Evolutionary conservation across 495 filamentous ascomycete genomes (phyloP), one percentile per base, ranked within the genome.

Genomic region (Amniculicola lignicola): DNA sequence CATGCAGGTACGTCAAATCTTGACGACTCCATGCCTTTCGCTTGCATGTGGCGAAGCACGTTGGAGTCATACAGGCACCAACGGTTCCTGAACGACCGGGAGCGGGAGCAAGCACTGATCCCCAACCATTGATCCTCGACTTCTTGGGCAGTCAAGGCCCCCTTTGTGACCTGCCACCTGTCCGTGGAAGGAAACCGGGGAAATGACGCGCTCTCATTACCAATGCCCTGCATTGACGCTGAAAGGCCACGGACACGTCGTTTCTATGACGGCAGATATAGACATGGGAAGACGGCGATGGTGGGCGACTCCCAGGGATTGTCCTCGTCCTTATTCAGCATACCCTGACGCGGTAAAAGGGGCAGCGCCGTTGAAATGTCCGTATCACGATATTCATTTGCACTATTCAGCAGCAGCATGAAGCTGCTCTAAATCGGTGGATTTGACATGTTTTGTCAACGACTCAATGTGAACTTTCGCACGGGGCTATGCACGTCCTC

Each of bases 101-200:
- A 51, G 35, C 35, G 31, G 31, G 33, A 38, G 37, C 9, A 9
- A 40, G 47, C 47, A 51, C 40, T 51, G 47, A 39, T 51, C 31
- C 16, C 40, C 33, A 23, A 15, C 6, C 16, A 19, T 9, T 18
- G n/a, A n/a, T n/a, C n/a, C n/a, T n/a, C n/a, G n/a, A n/a, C n/a
- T n/a, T n/a, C n/a, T n/a, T n/a, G n/a, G n/a, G n/a, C n/a, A n/a
- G n/a, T n/a, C n/a, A n/a, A n/a, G n/a, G n/a, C n/a, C n/a, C n/a
- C n/a, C n/a, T n/a, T n/a, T n/a, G n/a, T n/a, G n/a, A n/a, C n/a
- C n/a, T n/a, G n/a, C n/a, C n/a, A n/a, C n/a, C n/a, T n/a, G n/a
- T n/a, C n/a, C n/a, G n/a, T n/a, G n/a, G n/a, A n/a, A n/a, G n/a
- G n/a, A n/a, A n/a, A n/a, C n/a, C n/a, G n/a, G n/a, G n/a, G n/a